Conservation (phyloP, 345 rosid genomes). For the Syzygium jambos region DNA sequence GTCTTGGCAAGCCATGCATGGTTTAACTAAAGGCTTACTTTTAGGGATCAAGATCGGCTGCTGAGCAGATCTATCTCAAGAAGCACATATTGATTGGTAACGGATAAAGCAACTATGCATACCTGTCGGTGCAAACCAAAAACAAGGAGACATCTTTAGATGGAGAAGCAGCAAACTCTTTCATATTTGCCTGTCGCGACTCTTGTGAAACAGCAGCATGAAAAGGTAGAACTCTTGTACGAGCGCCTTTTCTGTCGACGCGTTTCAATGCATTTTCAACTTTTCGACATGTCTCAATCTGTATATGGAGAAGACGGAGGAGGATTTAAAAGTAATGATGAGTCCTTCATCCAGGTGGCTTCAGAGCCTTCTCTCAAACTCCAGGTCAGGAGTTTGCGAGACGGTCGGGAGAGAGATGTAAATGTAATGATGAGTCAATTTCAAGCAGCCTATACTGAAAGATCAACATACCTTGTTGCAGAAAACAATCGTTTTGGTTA, state of each 20-base stretch:
- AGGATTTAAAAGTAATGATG: neutral
- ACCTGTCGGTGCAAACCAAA: conserved; percentile 91
- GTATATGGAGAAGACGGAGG: conserved; percentile 4
- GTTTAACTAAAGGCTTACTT: neutral
- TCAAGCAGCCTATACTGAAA: neutral
- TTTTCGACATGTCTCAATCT: conserved; percentile 97
- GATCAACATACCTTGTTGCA: conserved; percentile 60
- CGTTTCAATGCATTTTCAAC: conserved; percentile 83
- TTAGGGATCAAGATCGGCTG: neutral
- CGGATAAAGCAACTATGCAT: neutral
- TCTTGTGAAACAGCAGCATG: conserved; percentile 83
- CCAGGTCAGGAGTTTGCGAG: neutral
- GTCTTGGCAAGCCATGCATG: neutral
- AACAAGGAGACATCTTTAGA: conserved; percentile 35
- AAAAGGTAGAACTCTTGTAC: conserved; percentile 55
- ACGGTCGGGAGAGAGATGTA: neutral
- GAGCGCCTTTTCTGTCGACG: conserved; percentile 53
- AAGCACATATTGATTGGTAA: neutral
- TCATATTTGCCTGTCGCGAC: conserved; percentile 59
- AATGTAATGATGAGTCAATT: neutral
- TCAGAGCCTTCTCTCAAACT: neutral
- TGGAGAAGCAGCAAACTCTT: conserved; percentile 49
- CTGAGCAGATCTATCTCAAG: neutral
- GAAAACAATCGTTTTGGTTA: conserved; percentile 68
- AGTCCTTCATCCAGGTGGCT: neutral